Base-by-base conservation (phyloP, 495 filamentous ascomycete species). In the Neurospora sp. region DNA sequence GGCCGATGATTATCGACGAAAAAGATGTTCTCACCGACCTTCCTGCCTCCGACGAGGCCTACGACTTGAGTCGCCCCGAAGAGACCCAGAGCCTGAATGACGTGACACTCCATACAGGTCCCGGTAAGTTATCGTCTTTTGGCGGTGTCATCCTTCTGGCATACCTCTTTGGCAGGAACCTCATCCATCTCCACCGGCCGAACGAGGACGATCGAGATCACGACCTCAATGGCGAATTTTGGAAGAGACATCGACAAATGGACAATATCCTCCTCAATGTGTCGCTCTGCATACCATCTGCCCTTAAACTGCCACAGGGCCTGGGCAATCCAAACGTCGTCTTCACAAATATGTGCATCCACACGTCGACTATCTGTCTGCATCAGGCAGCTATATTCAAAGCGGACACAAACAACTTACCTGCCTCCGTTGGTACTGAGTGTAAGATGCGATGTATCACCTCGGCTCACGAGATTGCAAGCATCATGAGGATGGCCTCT, bases 371-470 rank as follows among this genome's bases (percentile, higher is more conserved):
- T 3, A 98, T 99, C 59, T 98, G 96, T 81, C 87, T 98, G 8
- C 96, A 99, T 79, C 96, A 99, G 80, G 96, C 96, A 8, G 96
- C 96, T 23, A 98, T 98, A 23, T 97, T 94, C 87, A 98, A 97
- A 80, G 93, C 96, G 0, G 94, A 98, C 76, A 95, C 93, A 81
- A 92, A 98, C 80, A 86, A 88, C 71, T 85, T 98, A 76, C 89
- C 94, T 5, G 84, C 89, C 11, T 89, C 89, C 37, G 91, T 98
- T 48, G 90, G 91, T 70, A 89, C 90, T 0, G 94, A 98, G 78
- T 97, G 95, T 78, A 97, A 96, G 78, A 88, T 96, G 3, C 88
- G 96, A 71, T 98, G 96, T 76, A 93, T 98, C 72, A 93, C 95
- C 31, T 94, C 96, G 5, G 96, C 96, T 6, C 92, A 93, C 72